Evolutionary conservation across 2,329 filamentous ascomycete genomes (phyloP), one percentile per base, ranked within the genome.

Genomic region (Cladosporium sp.): DNA sequence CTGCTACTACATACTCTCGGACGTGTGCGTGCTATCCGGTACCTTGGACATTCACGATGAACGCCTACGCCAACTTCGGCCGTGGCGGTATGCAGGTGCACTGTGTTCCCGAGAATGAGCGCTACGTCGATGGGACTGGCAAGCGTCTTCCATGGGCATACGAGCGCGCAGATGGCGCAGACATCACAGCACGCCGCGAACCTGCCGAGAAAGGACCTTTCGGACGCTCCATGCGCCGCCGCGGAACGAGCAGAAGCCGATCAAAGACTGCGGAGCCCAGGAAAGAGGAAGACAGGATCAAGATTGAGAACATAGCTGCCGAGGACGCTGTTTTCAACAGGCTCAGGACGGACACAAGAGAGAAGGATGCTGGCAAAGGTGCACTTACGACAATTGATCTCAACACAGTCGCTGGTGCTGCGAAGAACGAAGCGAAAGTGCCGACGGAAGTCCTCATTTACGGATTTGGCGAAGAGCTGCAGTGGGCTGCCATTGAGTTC

Each of bases 401-500:
- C 24, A 71, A 72, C 41, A 60, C 67, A n/a, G 67, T 57, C 36
- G 65, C 63, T 49, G 66, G 72, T 21, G 76, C 79, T 14, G 75
- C 77, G 47, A 77, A 80, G 55, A 70, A 75, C 71, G 66, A 76
- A 70, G 78, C 74, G 69, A 76, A 84, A 69, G 84, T 87, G 69
- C 87, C 88, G 2, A 90, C 91, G 47, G 93, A 97, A 79, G 87
- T 96, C 69, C 88, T 97, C 65, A 83, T 98, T 18, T 91, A 93
- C 71, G 94, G 94, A 34, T 97, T 93, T 79, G 87, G 78, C 81
- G 89, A 79, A 84, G 83, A 86, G 4, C 76, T 78, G 8, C 86
- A 88, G 75, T 97, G 95, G 85, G 92, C 93, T 32, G 93, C 93
- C 38, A 89, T 98, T 72, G 88, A 91, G 71, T 92, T 92, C 79